Evolutionary conservation across 2,329 filamentous ascomycete genomes (phyloP).

Genomic region (Neurospora sp.): DNA sequence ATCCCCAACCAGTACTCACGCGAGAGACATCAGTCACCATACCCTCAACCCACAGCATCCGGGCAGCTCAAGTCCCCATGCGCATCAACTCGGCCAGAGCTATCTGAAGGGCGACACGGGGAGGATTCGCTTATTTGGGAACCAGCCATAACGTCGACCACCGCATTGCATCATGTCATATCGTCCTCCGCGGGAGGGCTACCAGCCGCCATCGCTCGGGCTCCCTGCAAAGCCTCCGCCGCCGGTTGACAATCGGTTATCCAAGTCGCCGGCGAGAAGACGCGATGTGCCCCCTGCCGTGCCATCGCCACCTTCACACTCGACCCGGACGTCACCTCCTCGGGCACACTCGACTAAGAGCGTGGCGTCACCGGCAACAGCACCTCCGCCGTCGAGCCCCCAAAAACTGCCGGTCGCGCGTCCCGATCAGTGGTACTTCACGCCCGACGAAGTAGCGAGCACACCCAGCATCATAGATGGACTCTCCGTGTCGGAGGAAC

Average conservation of each 20-base stretch:
- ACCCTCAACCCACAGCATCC: background rate
- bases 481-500: constrained; percentile 66
- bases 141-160: background rate
- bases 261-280: constrained; percentile 40
- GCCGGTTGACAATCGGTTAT: constrained; percentile 29
- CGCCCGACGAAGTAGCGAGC: constrained; percentile 68
- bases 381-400: constrained; percentile 23
- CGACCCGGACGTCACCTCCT: constrained; percentile 45
- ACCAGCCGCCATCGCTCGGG: constrained; percentile 38
- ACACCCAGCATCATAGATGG: constrained; percentile 82
- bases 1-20: background rate
- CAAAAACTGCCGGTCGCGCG: constrained; percentile 27
- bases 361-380: constrained; percentile 31
- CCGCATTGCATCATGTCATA: constrained; percentile 26
- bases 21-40: background rate
- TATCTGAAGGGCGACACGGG: background rate
- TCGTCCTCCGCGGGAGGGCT: constrained; percentile 45
- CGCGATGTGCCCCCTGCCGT: constrained; percentile 51
- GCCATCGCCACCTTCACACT: constrained; percentile 49
- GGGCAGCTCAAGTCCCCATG: background rate
- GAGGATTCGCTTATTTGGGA: background rate
- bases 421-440: constrained; percentile 77
- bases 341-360: constrained; percentile 34
- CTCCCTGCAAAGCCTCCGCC: constrained; percentile 28
- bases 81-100: background rate